phyloP scores from a whole-genome alignment of 2,329 filamentous ascomycete species.

The Penicillium decumbens region DNA sequence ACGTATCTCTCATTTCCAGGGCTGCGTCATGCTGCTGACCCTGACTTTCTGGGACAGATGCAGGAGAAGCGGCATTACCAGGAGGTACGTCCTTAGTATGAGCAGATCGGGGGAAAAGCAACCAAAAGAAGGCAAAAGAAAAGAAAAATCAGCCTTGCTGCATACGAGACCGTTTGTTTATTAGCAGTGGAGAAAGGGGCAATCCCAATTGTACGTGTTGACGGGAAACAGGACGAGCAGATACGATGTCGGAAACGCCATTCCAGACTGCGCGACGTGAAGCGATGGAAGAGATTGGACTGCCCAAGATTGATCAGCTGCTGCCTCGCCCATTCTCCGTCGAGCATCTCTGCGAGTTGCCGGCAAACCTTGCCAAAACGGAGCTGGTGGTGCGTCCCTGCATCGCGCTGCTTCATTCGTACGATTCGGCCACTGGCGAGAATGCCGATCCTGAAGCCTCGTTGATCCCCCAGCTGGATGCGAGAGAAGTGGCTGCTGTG shows the following conservation, averaged over 20 bases:
- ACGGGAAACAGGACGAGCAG: conserved; percentile 48
- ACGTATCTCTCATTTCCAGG: conserved; percentile 17
- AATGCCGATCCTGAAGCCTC: conserved; percentile 59
- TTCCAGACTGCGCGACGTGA: conserved; percentile 84
- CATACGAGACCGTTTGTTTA: not conserved
- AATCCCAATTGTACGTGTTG: conserved; percentile 29
- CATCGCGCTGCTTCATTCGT: conserved; percentile 70
- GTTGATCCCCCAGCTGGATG: conserved; percentile 76
- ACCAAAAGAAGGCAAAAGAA: not conserved
- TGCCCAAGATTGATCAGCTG: conserved; percentile 65
- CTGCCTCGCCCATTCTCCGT: conserved; percentile 75
- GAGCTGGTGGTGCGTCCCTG: conserved; percentile 70
- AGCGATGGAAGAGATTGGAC: conserved; percentile 87
- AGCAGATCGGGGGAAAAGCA: conserved; percentile 2
- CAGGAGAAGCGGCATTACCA: conserved; percentile 83
- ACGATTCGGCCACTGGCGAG: conserved; percentile 43
- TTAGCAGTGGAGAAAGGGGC: conserved; percentile 8
- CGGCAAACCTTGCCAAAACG: conserved; percentile 67
- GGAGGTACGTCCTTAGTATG: conserved; percentile 59
- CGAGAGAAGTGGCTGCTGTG: conserved; percentile 86
- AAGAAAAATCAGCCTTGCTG: not conserved
- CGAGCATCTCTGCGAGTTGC: conserved; percentile 81
- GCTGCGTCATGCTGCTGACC: conserved; percentile 13
- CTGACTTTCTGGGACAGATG: conserved; percentile 40
- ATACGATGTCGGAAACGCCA: conserved; percentile 51